Conservation (phyloP, 305 asterid species). For the Ilex paraguariensis region DNA sequence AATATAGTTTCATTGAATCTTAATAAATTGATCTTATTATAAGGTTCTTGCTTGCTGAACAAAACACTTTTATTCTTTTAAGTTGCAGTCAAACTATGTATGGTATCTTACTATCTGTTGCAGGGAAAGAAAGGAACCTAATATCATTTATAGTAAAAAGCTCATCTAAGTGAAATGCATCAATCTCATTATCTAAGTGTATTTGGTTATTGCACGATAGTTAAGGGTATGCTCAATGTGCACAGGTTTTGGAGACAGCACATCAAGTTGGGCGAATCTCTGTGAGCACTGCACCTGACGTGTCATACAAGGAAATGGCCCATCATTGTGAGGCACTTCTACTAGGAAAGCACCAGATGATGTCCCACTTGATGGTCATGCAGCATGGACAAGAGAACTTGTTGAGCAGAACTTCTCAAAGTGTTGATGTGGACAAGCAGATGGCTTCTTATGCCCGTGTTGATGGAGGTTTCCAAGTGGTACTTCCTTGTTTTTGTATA, state of each 20-base stretch:
- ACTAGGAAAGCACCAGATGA: conserved; percentile 84
- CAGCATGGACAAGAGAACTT: conserved; percentile 44
- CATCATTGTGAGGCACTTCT: conserved; percentile 72
- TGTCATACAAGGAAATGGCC: conserved; percentile 85
- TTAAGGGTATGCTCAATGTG: background rate
- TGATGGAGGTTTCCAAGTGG: conserved; percentile 29
- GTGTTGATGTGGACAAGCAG: conserved; percentile 30
- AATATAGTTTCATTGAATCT: too few relatives aligned
- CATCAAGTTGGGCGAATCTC: conserved; percentile 81
- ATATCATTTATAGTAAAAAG: background rate
- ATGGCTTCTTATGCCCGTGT: conserved; percentile 19
- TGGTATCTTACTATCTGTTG: background rate
- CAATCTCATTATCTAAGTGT: too few relatives aligned
- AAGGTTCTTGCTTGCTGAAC: too few relatives aligned
- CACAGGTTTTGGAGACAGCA: conserved; percentile 76
- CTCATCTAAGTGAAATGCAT: too few relatives aligned
- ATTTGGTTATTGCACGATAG: background rate
- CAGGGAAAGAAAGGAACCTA: background rate
- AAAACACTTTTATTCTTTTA: too few relatives aligned
- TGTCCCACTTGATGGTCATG: conserved; percentile 57
- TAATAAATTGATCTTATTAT: too few relatives aligned
- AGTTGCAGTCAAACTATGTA: too few relatives aligned
- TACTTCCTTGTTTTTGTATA: conserved; percentile 12
- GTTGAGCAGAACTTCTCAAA: conserved; percentile 43
- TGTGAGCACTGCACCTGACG: conserved; percentile 60